Percentiles rank a stretch among this genome's conserved stretches.
These are phyloP conservation scores for Mycena albidolilacea DNA, from an alignment of 768 basidiomycete species.

Conservation along the genomic window DNA sequence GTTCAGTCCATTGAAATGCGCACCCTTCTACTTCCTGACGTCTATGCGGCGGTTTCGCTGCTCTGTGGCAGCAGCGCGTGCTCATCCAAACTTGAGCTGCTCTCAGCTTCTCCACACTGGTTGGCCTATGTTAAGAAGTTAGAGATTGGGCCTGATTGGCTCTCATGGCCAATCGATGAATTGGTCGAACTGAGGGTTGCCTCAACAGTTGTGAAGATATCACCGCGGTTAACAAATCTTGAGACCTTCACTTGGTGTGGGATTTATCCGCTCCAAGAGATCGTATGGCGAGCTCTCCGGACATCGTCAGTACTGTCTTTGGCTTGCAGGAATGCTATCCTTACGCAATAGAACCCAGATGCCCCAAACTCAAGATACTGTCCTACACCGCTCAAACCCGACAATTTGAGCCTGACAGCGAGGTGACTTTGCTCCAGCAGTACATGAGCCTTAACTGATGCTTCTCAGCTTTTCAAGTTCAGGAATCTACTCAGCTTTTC, in stretches of 20 bases:
- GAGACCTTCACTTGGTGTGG: slow-evolving; percentile 5
- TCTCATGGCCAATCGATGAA: slow-evolving; percentile 10
- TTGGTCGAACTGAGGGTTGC: neutral
- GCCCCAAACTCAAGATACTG: neutral
- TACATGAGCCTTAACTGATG: neutral
- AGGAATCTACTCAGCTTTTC: neutral
- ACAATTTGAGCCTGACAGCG: neutral
- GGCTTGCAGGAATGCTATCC: too few species aligned
- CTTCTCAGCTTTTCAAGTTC: slow-evolving; percentile 11
- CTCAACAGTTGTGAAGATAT: neutral
- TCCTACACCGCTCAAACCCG: neutral
- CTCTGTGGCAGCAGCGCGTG: neutral
- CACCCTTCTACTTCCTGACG: neutral
- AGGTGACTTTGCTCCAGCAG: neutral
- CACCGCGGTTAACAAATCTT: neutral
- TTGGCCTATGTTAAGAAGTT: neutral
- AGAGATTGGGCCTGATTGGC: slow-evolving; percentile 9
- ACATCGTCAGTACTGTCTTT: neutral
- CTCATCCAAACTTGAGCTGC: neutral
- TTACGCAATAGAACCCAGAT: neutral
- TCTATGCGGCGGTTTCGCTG: slow-evolving; percentile 1
- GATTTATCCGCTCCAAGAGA: neutral
- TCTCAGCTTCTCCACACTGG: neutral
- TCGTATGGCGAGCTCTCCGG: neutral
- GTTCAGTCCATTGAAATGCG: slow-evolving; percentile 2